Evolutionary conservation across 2,329 filamentous ascomycete genomes (phyloP), one percentile per base, ranked within the genome.

Genomic region (Bipolaris bicolor): DNA sequence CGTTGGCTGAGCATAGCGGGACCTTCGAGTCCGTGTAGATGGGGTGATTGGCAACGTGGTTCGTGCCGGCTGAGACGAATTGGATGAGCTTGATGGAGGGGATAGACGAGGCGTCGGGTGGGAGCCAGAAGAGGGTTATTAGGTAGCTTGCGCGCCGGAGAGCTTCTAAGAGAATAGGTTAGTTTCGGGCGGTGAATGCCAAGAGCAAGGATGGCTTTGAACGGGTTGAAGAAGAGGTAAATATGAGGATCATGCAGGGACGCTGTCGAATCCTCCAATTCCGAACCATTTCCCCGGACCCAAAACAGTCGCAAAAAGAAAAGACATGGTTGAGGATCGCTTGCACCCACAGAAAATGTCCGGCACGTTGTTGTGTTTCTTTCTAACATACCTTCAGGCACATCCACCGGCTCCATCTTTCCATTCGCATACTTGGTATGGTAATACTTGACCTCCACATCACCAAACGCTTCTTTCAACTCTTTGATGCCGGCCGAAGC

Each of bases 31-130:
- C 73, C 6, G 75, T 83, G 60, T 84, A 81, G 39, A 87, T 79
- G 0, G 84, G 84, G 53, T 82, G 75, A n/a, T 79, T 67, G 36
- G 80, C 67, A 20, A 86, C 67, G 55, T 84, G 82, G 65, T 88
- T 85, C 45, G 82, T 79, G 2, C 86, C 86, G 7, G 86, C 85
- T 9, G 82, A 84, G 62, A 83, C 78, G 58, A 85, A 79, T 54
- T 88, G 86, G 49, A 88, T 80, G 48, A 85, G 69, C 60, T 82
- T 69, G 26, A 80, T 71, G 2, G 78, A 71, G 3, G 79, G 79
- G 2, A 74, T 72, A 7, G 70, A 64, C 11, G 68, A 68, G 11
- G 74, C 66, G 5, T 64, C 61, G 1, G 73, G 60, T 1, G 83
- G 83, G 9, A 84, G 75, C 54, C 77, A 76, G 60, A 69, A 74